Evolutionary conservation across 345 rosid species (phyloP).

Genomic region (Eutrema yunnanense): DNA sequence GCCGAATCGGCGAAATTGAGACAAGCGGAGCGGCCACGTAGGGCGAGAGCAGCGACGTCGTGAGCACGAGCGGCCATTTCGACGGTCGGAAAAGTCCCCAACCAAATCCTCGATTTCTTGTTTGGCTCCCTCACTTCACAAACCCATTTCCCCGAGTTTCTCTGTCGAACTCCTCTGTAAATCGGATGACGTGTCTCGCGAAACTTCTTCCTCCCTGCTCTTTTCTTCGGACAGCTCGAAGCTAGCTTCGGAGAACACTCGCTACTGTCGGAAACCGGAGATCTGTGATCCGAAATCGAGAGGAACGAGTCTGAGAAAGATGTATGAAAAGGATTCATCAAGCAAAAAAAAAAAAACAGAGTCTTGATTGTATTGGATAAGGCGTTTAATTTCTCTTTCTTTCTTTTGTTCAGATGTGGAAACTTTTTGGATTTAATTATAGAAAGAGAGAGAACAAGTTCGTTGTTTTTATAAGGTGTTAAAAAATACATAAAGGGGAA

Average conservation of each 20-base stretch:
- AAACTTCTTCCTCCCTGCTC: constrained; percentile 85
- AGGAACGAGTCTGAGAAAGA: constrained; percentile 18
- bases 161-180: constrained; percentile 65
- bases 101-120: constrained; percentile 86
- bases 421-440: constrained; percentile 3
- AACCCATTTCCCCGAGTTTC: constrained; percentile 84
- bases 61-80: constrained; percentile 98
- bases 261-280: constrained; percentile 45
- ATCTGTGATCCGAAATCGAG: constrained; percentile 28
- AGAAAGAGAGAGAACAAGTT: background rate
- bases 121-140: constrained; percentile 82
- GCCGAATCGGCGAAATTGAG: constrained; percentile 87
- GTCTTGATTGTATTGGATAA: constrained; percentile 9
- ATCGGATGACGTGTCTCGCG: constrained; percentile 86
- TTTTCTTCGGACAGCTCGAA: constrained; percentile 63
- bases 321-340: constrained; percentile 20
- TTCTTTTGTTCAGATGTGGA: background rate
- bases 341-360: background rate
- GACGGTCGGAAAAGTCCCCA: constrained; percentile 63
- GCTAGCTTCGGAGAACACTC: constrained; percentile 45
- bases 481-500: background rate
- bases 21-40: constrained; percentile 72
- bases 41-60: constrained; percentile 72
- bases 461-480: background rate
- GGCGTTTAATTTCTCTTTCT: constrained; percentile 26